phyloP scores from a whole-genome alignment of 2,329 filamentous ascomycete genomes.

The Neonectria ditissima region DNA sequence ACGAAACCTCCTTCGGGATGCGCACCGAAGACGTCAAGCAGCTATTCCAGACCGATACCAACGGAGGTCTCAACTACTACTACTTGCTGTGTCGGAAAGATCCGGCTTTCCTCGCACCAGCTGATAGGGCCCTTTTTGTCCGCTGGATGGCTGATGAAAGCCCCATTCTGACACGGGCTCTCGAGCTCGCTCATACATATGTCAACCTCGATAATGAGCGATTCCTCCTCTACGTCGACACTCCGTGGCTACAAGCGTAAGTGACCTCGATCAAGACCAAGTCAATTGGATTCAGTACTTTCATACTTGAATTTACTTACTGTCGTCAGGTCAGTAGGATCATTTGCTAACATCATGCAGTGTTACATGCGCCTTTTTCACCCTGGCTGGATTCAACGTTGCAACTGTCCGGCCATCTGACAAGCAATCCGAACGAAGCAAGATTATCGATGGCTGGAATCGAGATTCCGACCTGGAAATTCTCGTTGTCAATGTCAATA shows the following conservation, averaged over 20 bases:
- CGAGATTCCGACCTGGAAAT: not conserved
- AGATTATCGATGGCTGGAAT: not conserved
- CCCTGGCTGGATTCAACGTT: too few relatives aligned
- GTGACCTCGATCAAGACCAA: not conserved
- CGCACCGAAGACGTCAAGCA: not conserved
- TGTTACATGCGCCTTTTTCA: too few relatives aligned
- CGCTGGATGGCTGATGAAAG: not conserved
- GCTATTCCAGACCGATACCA: not conserved
- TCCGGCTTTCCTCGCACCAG: not conserved
- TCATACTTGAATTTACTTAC: too few relatives aligned
- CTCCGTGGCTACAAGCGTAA: slow-evolving; percentile 15
- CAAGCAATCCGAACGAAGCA: too few relatives aligned
- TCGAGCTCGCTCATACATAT: not conserved
- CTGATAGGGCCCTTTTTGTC: not conserved
- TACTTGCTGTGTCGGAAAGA: not conserved
- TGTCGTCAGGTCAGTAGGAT: too few relatives aligned
- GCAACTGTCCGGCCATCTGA: too few relatives aligned
- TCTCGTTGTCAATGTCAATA: slow-evolving; percentile 10
- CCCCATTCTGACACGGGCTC: not conserved
- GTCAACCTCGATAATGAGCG: slow-evolving; percentile 3
- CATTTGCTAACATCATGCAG: too few relatives aligned
- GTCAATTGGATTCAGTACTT: too few relatives aligned
- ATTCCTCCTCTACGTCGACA: slow-evolving; percentile 16
- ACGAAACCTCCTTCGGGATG: not conserved
- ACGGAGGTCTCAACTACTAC: not conserved